Evolutionary conservation across 352 stramenopile genomes (phyloP).

Genomic region (Saprolegnia diclina): DNA sequence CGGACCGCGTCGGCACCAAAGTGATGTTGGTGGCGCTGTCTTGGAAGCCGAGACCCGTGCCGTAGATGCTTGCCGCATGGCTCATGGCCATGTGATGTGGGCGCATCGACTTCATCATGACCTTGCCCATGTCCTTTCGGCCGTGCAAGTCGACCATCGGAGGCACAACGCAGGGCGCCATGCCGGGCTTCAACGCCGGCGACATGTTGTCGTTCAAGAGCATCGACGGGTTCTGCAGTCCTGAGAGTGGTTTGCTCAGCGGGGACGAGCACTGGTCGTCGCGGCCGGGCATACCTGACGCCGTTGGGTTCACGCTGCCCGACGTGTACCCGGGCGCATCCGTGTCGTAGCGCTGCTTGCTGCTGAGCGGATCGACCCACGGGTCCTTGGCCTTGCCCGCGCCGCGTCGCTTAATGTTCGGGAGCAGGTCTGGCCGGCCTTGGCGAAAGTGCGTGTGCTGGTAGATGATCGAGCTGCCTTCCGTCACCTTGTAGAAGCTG

Average conservation of each 20-base stretch:
- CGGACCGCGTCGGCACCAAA: slow-evolving; percentile 3
- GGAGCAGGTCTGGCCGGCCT: slow-evolving; percentile 64
- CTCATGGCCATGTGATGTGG: slow-evolving; percentile 13
- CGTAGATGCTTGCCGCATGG: slow-evolving; percentile 6
- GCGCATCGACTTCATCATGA: slow-evolving; percentile 23
- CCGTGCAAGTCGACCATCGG: slow-evolving; percentile 56
- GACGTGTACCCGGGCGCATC: slow-evolving; percentile 10
- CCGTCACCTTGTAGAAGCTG: slow-evolving; percentile 87
- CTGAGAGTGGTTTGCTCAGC: slow-evolving; percentile 24
- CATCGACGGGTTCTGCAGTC: slow-evolving; percentile 17
- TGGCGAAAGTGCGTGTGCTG: slow-evolving; percentile 84
- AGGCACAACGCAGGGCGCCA: slow-evolving; percentile 38
- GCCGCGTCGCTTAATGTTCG: slow-evolving; percentile 79
- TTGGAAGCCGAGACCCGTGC: slow-evolving; percentile 17
- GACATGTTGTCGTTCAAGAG: slow-evolving; percentile 81
- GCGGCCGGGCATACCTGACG: slow-evolving; percentile 20
- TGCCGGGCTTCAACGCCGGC: slow-evolving; percentile 65
- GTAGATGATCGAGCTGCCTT: slow-evolving; percentile 80
- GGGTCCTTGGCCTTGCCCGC: slow-evolving; percentile 80
- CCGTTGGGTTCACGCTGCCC: slow-evolving; percentile 10
- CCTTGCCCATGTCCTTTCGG: slow-evolving; percentile 23
- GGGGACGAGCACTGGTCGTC: slow-evolving; percentile 24
- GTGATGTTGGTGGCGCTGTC: slow-evolving; percentile 12
- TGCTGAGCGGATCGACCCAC: slow-evolving; percentile 66
- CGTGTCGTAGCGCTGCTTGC: slow-evolving; percentile 17